These are phyloP conservation scores for Vitis hybrid DNA, from an alignment of 177 flowering plant species.

Conservation along the genomic window DNA sequence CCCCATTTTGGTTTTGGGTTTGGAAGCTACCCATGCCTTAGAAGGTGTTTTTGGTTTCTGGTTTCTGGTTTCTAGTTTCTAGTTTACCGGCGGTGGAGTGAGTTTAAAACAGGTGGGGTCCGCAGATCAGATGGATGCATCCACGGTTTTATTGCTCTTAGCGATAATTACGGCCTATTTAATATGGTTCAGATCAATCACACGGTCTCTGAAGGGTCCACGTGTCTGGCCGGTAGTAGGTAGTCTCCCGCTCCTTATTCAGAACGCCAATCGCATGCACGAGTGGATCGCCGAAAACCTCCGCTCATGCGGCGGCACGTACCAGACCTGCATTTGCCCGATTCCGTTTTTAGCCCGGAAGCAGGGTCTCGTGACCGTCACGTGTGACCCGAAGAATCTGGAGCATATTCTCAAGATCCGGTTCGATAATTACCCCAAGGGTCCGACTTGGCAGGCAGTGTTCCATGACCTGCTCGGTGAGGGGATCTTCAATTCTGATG, in stretches of 20 bases:
- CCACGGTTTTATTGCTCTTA: constrained; percentile 35
- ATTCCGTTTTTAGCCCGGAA: constrained; percentile 50
- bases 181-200: constrained; percentile 47
- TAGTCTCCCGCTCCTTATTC: constrained; percentile 63
- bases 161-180: constrained; percentile 38
- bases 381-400: constrained; percentile 62
- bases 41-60: too few species aligned
- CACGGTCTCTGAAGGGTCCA: constrained; percentile 52
- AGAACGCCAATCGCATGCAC: constrained; percentile 59
- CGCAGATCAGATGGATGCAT: constrained; percentile 37
- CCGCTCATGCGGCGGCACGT: constrained; percentile 61
- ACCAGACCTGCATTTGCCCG: constrained; percentile 64
- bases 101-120: not conserved
- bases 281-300: constrained; percentile 82
- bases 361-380: constrained; percentile 71
- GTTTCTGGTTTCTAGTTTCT: too few species aligned
- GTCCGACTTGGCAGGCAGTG: constrained; percentile 72
- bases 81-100: too few species aligned
- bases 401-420: constrained; percentile 68
- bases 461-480: constrained; percentile 76
- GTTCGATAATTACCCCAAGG: constrained; percentile 79
- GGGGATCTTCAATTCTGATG: constrained; percentile 84
- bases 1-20: too few species aligned
- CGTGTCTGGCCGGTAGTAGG: constrained; percentile 82
- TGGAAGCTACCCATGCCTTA: too few species aligned